These are phyloP conservation scores for Cercospora janseana DNA, from an alignment of 2,329 filamentous ascomycete genomes.

Conservation along the genomic window DNA sequence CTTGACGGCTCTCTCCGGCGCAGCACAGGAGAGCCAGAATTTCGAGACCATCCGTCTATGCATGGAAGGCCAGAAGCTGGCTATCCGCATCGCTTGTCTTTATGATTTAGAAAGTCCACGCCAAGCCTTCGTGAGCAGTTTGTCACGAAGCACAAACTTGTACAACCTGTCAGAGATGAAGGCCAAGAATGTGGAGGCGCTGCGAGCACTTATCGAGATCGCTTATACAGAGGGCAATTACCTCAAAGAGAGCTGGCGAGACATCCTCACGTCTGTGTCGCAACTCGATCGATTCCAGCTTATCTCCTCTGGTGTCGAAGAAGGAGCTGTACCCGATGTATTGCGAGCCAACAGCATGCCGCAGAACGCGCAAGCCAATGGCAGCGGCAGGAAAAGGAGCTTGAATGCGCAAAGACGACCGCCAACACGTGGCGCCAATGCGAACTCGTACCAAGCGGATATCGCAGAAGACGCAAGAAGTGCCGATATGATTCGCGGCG, in stretches of 20 bases:
- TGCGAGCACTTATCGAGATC: slow-evolving; percentile 87
- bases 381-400: slow-evolving; percentile 27
- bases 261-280: slow-evolving; percentile 90
- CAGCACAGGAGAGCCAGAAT: slow-evolving; percentile 91
- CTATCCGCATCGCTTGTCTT: slow-evolving; percentile 86
- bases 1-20: slow-evolving; percentile 87
- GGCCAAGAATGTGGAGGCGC: slow-evolving; percentile 91
- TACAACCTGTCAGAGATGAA: slow-evolving; percentile 95
- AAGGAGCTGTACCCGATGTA: slow-evolving; percentile 87
- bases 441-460: slow-evolving; percentile 60
- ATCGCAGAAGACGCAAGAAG: slow-evolving; percentile 91
- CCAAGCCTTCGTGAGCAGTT: slow-evolving; percentile 88
- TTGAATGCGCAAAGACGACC: slow-evolving; percentile 59
- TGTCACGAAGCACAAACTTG: slow-evolving; percentile 91
- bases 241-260: slow-evolving; percentile 87
- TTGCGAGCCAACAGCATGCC: slow-evolving; percentile 59
- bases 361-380: slow-evolving; percentile 20
- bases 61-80: slow-evolving; percentile 91
- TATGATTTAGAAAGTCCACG: slow-evolving; percentile 92
- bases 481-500: slow-evolving; percentile 85
- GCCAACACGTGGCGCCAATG: slow-evolving; percentile 46
- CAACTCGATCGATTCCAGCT: slow-evolving; percentile 94
- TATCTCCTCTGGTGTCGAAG: slow-evolving; percentile 90
- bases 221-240: slow-evolving; percentile 90
- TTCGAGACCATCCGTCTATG: slow-evolving; percentile 88